Conservation (phyloP, 2,329 filamentous ascomycete species). For the Fusarium protoensiforme region DNA sequence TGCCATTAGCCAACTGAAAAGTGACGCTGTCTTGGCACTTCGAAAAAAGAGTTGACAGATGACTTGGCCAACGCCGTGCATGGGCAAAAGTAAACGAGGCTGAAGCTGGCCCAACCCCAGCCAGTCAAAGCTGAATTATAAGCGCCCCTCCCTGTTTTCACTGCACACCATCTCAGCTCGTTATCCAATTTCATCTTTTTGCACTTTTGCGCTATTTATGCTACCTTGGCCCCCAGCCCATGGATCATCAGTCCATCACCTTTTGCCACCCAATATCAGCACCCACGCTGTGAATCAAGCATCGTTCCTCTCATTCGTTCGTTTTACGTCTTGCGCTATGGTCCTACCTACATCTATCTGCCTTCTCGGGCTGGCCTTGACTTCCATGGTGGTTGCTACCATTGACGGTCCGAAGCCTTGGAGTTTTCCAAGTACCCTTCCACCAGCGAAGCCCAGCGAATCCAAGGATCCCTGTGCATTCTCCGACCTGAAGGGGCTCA, state of each 20-base stretch:
- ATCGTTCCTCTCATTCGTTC: no score
- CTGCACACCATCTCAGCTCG: neutral
- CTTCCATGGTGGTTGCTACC: neutral
- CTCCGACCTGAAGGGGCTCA: neutral
- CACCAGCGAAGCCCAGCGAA: neutral
- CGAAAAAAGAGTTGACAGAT: no score
- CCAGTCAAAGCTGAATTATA: neutral
- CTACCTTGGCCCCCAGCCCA: neutral
- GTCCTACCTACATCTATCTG: neutral
- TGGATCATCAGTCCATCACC: neutral
- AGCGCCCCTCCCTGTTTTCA: neutral
- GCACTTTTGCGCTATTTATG: neutral
- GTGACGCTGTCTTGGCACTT: no score
- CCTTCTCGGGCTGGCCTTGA: neutral
- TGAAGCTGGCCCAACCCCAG: neutral
- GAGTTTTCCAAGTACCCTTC: neutral
- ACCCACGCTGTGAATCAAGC: neutral
- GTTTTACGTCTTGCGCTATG: no score
- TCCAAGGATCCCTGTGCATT: neutral
- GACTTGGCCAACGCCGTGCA: no score
- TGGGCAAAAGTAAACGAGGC: neutral
- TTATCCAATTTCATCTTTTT: neutral
- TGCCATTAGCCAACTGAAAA: no score
- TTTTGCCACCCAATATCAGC: neutral
- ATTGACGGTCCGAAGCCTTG: neutral